Evolutionary conservation across 2,329 filamentous ascomycete species (phyloP), one percentile per base, ranked within the genome.

Genomic region (Plenodomus biglobosus): DNA sequence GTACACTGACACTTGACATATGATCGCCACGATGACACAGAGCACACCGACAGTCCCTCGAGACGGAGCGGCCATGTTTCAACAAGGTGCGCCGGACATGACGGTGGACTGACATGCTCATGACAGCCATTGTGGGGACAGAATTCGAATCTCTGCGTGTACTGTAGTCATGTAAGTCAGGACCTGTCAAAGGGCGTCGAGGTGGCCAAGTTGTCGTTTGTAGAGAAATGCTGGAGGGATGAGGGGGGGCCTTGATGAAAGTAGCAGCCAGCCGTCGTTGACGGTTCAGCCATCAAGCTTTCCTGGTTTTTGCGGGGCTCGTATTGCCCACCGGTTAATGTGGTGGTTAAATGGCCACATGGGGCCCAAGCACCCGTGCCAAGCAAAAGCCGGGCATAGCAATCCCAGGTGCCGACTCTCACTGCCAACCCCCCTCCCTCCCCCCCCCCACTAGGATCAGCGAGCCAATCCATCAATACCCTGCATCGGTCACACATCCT

Each of bases 401-500:
- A n/a, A n/a, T n/a, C n/a, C 35, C 15, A 15, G 27, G 27, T 37
- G 35, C 35, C 35, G 35, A 37, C 35, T 37, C 16, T 13, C 4
- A 37, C 35, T 37, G 11, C 44, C n/a, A n/a, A n/a, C n/a, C n/a
- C n/a, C n/a, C n/a, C n/a, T n/a, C n/a, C n/a, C n/a, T n/a, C n/a
- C n/a, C n/a, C n/a, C n/a, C n/a, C n/a, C n/a, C n/a, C n/a, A n/a
- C n/a, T n/a, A 41, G 5, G 62, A 66, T 66, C 61, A 59, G 55
- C 61, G 53, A 59, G 61, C 59, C 65, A 64, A 62, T 61, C 52
- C 53, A 59, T 59, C 65, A 64, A 62, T 61, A 51, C 53, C 43
- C 43, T 54, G 49, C 20, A 36, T 34, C 43, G 47, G 42, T 41
- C 45, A 53, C 44, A 54, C 57, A 52, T 53, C 52, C 51, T 53